Conservation (phyloP, 192 early-diverging fungal species). For the Geranomyces variabilis region DNA sequence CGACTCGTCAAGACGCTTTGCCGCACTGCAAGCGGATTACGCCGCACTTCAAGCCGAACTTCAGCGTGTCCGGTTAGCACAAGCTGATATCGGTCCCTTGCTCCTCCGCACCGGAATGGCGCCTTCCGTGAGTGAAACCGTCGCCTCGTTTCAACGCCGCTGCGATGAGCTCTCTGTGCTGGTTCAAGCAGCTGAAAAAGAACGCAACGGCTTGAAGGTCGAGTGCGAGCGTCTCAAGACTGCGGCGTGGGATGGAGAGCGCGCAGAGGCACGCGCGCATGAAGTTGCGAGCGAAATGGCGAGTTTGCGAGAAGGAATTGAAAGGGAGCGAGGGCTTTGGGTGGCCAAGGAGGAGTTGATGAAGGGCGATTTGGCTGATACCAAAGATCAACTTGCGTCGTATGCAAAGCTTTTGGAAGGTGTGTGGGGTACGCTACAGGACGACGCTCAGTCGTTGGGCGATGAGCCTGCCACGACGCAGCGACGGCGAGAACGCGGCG, state of each 20-base stretch:
- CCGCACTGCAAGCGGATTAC: slow-evolving; percentile 14
- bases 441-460: not conserved
- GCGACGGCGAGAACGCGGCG: not conserved
- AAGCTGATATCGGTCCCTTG: slow-evolving; percentile 29
- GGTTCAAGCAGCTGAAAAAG: slow-evolving; percentile 12
- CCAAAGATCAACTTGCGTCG: not conserved
- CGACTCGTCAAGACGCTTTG: not conserved
- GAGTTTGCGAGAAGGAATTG: slow-evolving; percentile 18
- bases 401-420: not conserved
- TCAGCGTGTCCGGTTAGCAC: slow-evolving; percentile 23
- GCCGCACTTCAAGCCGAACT: slow-evolving; percentile 11
- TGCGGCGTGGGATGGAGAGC: slow-evolving; percentile 1
- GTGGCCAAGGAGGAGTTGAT: slow-evolving; percentile 18
- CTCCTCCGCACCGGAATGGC: slow-evolving; percentile 19
- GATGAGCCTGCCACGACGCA: not conserved
- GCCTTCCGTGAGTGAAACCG: slow-evolving; percentile 1
- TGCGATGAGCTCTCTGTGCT: slow-evolving; percentile 28
- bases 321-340: slow-evolving; percentile 23
- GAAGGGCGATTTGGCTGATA: slow-evolving; percentile 4
- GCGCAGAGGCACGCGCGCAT: not conserved
- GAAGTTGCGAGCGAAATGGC: slow-evolving; percentile 11
- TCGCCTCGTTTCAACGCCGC: slow-evolving; percentile 19
- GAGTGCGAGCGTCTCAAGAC: slow-evolving; percentile 17
- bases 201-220: slow-evolving; percentile 6
- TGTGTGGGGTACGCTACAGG: not conserved